These are phyloP conservation scores for Radiomyces spectabilis DNA, from an alignment of 192 early-diverging fungal species.

Conservation along the genomic window DNA sequence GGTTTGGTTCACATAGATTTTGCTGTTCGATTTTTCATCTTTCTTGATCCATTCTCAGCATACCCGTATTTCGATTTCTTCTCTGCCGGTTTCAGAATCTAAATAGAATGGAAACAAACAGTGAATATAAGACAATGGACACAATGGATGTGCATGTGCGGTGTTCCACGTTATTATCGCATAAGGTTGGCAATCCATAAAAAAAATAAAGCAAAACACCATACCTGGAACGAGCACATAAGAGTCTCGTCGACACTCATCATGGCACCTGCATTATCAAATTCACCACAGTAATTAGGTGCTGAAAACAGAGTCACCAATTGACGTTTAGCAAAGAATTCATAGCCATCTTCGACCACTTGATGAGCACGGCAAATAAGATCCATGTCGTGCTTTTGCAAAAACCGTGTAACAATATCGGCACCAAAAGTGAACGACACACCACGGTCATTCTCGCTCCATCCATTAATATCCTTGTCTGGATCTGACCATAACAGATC, in stretches of 20 bases:
- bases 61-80: slow-evolving; percentile 14
- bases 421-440: slow-evolving; percentile 95
- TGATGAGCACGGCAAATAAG: slow-evolving; percentile 90
- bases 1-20: too few species aligned
- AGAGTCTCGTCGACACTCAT: slow-evolving; percentile 90
- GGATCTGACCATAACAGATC: slow-evolving; percentile 98
- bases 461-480: slow-evolving; percentile 91
- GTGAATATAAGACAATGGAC: not conserved
- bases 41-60: slow-evolving; percentile 3
- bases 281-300: slow-evolving; percentile 97
- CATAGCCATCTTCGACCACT: slow-evolving; percentile 98
- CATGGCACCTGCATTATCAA: slow-evolving; percentile 84
- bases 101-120: not conserved
- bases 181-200: too few species aligned
- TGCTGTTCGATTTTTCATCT: too few species aligned
- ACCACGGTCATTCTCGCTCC: slow-evolving; percentile 96
- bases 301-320: slow-evolving; percentile 93
- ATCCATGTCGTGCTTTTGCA: slow-evolving; percentile 96
- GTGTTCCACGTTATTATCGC: not conserved
- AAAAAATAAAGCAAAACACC: not conserved
- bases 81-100: slow-evolving; percentile 21
- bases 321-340: slow-evolving; percentile 87
- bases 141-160: too few species aligned
- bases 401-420: slow-evolving; percentile 72
- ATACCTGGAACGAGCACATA: slow-evolving; percentile 84